Base-by-base conservation (phyloP, 2,329 filamentous ascomycete species). In the Penicillium concentricum region DNA sequence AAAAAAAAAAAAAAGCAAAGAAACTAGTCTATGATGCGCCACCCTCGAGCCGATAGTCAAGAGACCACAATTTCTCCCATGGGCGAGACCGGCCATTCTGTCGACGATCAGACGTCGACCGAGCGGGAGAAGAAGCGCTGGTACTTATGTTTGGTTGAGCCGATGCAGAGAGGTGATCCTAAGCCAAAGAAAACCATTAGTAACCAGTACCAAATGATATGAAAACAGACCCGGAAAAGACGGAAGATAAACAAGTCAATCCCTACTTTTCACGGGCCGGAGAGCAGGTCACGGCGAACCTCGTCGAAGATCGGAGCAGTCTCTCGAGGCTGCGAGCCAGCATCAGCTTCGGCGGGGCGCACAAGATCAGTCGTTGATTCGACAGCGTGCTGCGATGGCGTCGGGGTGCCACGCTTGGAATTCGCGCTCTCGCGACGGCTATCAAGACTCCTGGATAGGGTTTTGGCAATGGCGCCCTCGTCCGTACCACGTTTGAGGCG, bases 361-460 rank as follows among this genome's bases (percentile, higher is more conserved):
- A 69, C 67, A 34, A 72, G 69, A 56, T 78, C 74, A 13, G 68
- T 66, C 12, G 66, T 60, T 13, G 74, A 74, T 49, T 76, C 72
- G 35, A 69, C 66, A 39, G 66, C 63, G 26, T 66, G 69, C 28
- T 71, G 61, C 3, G 70, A 67, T 2, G 72, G 70, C 2, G 64
- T 64, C 2, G 70, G 65, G 0, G 68, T 66, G 35, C 89, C 88
- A 71, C 91, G 92, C 75, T 89, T 92, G 56, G 90, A 95, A 52
- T 84, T 88, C 15, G 89, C 90, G 74, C 92, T 97, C 71, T 91
- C 96, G 42, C 93, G 88, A 51, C 93, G 87, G 74, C 90, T 96
- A 72, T 97, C 92, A 26, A 97, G 83, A 72, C 91, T 96, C 77
- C 91, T 95, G 57, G 88, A 92, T 15, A 92, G 78, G 6, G 88